Evolutionary conservation across 148 eudicot genomes (phyloP).

Genomic region (Rheum nobile): DNA sequence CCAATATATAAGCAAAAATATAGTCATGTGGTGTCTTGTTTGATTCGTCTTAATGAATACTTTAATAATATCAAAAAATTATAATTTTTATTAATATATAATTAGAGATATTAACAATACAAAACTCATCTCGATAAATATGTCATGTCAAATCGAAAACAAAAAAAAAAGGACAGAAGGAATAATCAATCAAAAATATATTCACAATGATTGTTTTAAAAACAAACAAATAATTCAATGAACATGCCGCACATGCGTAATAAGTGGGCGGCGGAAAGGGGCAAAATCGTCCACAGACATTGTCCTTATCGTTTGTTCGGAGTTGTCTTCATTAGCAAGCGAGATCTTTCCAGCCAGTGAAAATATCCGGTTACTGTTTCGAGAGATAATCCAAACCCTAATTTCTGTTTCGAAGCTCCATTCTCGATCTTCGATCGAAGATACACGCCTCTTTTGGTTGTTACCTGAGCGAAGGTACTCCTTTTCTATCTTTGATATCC

Average conservation of each 20-base stretch:
- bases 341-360: background rate
- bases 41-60: no score
- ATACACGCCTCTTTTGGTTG: background rate
- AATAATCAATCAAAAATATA: no score
- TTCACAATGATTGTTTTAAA: no score
- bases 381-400: background rate
- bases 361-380: background rate
- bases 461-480: slow-evolving; percentile 2
- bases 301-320: background rate
- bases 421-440: background rate
- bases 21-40: no score
- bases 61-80: no score
- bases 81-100: no score
- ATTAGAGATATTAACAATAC: no score
- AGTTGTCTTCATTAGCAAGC: background rate
- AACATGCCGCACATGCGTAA: background rate
- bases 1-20: no score
- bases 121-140: no score
- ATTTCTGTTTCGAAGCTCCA: background rate
- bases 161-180: no score
- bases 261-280: background rate
- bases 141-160: no score
- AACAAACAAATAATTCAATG: no score
- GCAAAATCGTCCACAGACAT: background rate
- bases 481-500: background rate